Percentiles rank a stretch among this genome's conserved stretches.
Evolutionary conservation across 352 stramenopile species (phyloP).

Genomic region (Phytopythium aichiense): DNA sequence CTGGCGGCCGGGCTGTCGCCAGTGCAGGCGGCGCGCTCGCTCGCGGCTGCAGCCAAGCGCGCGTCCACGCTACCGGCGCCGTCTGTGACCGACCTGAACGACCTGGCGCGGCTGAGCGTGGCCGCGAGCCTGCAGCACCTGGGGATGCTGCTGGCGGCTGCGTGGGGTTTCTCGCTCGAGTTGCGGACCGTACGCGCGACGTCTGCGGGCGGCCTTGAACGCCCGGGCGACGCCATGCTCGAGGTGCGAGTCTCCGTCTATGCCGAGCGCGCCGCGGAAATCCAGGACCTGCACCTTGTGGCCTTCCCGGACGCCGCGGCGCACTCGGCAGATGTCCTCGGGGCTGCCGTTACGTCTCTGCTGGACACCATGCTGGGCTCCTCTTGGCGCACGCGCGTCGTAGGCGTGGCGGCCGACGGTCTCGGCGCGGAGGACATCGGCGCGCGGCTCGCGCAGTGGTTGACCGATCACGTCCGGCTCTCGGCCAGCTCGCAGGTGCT

Average conservation of each 20-base stretch:
- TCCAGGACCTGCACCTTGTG: slow-evolving; percentile 28
- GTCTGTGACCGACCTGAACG: slow-evolving; percentile 6
- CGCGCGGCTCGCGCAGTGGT: slow-evolving; percentile 14
- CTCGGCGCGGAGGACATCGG: neutral
- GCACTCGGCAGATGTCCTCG: slow-evolving; percentile 7
- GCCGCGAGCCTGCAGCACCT: slow-evolving; percentile 24
- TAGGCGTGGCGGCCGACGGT: slow-evolving; percentile 17
- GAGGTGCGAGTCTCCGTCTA: slow-evolving; percentile 27
- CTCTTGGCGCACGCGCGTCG: slow-evolving; percentile 18
- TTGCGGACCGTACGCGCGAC: slow-evolving; percentile 11
- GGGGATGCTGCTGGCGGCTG: slow-evolving; percentile 17
- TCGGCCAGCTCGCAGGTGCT: neutral
- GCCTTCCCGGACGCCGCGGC: slow-evolving; percentile 17
- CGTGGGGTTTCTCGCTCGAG: slow-evolving; percentile 37
- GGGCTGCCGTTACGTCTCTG: slow-evolving; percentile 13
- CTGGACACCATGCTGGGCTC: slow-evolving; percentile 20
- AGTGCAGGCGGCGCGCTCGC: neutral
- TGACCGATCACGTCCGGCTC: slow-evolving; percentile 7
- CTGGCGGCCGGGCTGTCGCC: neutral
- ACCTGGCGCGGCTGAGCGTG: slow-evolving; percentile 24
- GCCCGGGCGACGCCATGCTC: slow-evolving; percentile 11
- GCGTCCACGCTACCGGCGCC: neutral
- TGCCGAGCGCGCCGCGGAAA: slow-evolving; percentile 7
- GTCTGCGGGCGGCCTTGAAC: neutral
- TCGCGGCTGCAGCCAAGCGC: neutral